These are phyloP conservation scores for Colletotrichum sp. DNA, from an alignment of 2,329 filamentous ascomycete species.

Conservation along the genomic window DNA sequence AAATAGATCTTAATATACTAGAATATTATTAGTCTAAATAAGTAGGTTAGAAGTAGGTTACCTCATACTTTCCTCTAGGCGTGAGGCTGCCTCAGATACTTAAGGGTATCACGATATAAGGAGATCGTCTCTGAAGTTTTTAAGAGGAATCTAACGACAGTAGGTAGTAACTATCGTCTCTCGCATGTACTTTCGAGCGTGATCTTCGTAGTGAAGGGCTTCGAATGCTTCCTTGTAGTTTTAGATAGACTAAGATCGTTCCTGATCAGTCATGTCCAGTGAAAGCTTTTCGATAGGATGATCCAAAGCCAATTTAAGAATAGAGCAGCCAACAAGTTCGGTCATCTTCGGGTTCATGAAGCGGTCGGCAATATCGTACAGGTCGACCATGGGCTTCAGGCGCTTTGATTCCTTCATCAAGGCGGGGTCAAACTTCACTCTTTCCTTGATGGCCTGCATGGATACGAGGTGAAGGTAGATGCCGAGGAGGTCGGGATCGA, in stretches of 20 bases:
- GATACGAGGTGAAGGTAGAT: neutral
- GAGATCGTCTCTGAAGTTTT: neutral
- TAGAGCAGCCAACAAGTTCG: neutral
- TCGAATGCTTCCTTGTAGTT: neutral
- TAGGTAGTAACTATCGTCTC: neutral
- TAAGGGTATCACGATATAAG: no score
- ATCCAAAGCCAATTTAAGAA: neutral
- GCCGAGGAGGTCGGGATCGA: neutral
- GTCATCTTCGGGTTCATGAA: neutral
- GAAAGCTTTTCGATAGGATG: rapidly evolving
- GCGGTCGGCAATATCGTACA: neutral
- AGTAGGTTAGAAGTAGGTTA: no score
- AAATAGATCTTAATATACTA: no score
- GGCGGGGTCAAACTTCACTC: neutral
- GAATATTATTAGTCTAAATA: no score
- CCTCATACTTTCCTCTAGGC: no score
- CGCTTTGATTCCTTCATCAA: neutral
- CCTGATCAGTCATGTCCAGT: neutral
- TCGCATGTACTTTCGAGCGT: neutral
- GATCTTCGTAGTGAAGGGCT: neutral
- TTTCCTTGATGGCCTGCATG: neutral
- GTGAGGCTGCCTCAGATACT: no score
- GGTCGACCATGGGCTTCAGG: neutral
- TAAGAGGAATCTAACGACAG: neutral
- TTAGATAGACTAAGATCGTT: neutral